Percentiles rank a stretch among this genome's conserved stretches.
Conservation (phyloP, 257 asterid genomes). For the Striga asiatica region DNA sequence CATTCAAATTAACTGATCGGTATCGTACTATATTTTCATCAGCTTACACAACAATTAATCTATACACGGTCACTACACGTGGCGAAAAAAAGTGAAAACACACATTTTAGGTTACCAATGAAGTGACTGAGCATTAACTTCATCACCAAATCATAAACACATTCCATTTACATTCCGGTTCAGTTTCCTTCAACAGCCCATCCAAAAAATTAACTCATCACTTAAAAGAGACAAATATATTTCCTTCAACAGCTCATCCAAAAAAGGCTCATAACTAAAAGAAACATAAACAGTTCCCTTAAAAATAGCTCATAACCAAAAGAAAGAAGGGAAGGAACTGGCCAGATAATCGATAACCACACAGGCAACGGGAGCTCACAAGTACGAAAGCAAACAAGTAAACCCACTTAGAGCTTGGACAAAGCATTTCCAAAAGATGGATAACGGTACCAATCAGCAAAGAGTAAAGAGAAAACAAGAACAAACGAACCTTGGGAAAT, state of each 20-base stretch:
- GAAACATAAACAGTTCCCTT: too few species aligned
- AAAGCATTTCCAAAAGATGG: too few species aligned
- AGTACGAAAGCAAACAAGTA: too few species aligned
- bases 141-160: not conserved
- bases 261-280: not conserved
- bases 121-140: not conserved
- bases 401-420: too few species aligned
- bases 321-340: not conserved
- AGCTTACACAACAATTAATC: not conserved
- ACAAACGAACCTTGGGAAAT: not conserved
- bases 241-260: not conserved
- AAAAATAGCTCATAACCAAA: not conserved
- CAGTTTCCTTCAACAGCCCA: not conserved
- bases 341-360: too few species aligned
- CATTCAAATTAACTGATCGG: too few species aligned
- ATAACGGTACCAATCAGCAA: not conserved
- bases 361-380: too few species aligned
- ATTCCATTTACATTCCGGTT: not conserved
- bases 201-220: not conserved
- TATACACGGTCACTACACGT: not conserved
- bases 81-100: not conserved
- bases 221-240: too few species aligned
- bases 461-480: not conserved
- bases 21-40: too few species aligned
- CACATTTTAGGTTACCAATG: not conserved